These are phyloP conservation scores for Periconia macrospinosa DNA, from an alignment of 2,329 filamentous ascomycete species.

Conservation along the genomic window DNA sequence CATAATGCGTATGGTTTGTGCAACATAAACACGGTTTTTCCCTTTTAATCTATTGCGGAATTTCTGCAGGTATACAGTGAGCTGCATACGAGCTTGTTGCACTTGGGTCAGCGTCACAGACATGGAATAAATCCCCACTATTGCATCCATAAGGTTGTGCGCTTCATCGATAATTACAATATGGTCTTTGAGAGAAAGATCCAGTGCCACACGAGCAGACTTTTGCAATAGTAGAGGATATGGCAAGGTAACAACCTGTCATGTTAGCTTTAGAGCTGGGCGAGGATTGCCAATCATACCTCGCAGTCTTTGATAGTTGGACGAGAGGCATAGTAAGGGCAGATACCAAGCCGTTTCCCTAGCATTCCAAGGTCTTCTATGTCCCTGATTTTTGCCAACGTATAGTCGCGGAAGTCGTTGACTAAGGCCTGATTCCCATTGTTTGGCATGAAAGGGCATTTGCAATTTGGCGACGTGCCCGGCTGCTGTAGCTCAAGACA, in stretches of 20 bases:
- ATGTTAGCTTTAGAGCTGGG: constrained; percentile 10
- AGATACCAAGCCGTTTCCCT: constrained; percentile 78
- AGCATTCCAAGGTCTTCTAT: constrained; percentile 86
- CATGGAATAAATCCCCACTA: constrained; percentile 82
- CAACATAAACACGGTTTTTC: constrained; percentile 87
- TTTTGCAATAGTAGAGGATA: constrained; percentile 89
- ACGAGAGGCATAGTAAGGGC: constrained; percentile 95
- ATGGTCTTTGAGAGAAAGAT: constrained; percentile 82
- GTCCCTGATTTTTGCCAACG: constrained; percentile 82
- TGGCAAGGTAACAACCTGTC: constrained; percentile 80
- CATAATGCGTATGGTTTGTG: constrained; percentile 80
- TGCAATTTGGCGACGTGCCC: constrained; percentile 61
- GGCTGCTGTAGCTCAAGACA: constrained; percentile 89
- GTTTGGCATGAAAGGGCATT: constrained; percentile 77
- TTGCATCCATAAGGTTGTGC: constrained; percentile 95
- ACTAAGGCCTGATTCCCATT: constrained; percentile 72
- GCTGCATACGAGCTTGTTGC: constrained; percentile 69
- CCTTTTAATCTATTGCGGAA: constrained; percentile 89
- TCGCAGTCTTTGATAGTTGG: constrained; percentile 80
- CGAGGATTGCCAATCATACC: constrained; percentile 38
- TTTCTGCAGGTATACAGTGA: constrained; percentile 80
- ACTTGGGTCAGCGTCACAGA: constrained; percentile 75
- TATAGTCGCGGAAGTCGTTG: constrained; percentile 81
- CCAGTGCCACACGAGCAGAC: constrained; percentile 82
- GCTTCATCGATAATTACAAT: constrained; percentile 97